phyloP scores from a whole-genome alignment of 2,329 filamentous ascomycete genomes.

The Monilinia polystroma region DNA sequence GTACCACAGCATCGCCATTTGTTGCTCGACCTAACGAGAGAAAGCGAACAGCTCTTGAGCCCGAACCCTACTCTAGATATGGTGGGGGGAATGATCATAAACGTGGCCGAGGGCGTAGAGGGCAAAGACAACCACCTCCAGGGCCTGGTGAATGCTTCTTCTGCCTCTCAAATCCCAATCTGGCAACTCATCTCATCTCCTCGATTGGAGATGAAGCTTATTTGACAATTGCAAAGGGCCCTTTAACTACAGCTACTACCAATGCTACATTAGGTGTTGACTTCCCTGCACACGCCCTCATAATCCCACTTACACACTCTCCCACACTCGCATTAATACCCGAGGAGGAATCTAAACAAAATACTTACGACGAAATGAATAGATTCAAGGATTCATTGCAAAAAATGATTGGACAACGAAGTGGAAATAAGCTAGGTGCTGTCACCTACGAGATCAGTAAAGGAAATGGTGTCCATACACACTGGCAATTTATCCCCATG shows the following conservation, averaged over 20 bases:
- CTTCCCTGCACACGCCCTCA: constrained; percentile 84
- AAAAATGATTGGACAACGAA: constrained; percentile 66
- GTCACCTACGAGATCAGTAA: constrained; percentile 94
- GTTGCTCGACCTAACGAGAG: constrained; percentile 54
- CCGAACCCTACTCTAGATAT: constrained; percentile 55
- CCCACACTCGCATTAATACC: constrained; percentile 71
- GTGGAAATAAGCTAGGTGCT: constrained; percentile 63
- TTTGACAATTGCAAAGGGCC: constrained; percentile 88
- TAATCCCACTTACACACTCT: constrained; percentile 82
- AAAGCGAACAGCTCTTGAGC: constrained; percentile 50
- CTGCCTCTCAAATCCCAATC: constrained; percentile 82
- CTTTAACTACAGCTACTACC: constrained; percentile 69
- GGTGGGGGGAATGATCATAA: constrained; percentile 46
- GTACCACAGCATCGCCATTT: constrained; percentile 76
- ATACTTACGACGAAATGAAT: constrained; percentile 76
- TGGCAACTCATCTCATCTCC: constrained; percentile 84
- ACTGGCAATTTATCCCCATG: constrained; percentile 91
- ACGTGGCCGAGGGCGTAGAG: constrained; percentile 49
- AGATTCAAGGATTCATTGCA: constrained; percentile 76
- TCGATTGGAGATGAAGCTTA: constrained; percentile 87
- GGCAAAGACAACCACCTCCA: constrained; percentile 55
- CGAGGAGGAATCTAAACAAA: constrained; percentile 48
- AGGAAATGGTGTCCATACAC: constrained; percentile 75
- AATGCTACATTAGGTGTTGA: constrained; percentile 63
- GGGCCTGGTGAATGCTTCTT: constrained; percentile 88